phyloP scores from a whole-genome alignment of 371 early-diverging fungal species.

The Paraphysoderma sedebokerense region DNA sequence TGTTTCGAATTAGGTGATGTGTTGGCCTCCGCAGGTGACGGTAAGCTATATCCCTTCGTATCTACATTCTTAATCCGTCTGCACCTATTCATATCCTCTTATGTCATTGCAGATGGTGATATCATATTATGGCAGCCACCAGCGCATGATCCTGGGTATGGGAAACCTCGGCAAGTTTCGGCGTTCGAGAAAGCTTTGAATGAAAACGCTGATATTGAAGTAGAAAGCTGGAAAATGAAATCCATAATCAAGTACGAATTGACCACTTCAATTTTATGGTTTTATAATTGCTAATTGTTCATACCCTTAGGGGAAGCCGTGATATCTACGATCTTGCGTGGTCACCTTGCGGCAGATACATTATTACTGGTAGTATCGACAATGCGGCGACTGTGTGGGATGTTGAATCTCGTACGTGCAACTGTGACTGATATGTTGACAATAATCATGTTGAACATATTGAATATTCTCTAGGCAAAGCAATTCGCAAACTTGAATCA shows the following conservation, averaged over 20 bases:
- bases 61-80: too few relatives aligned
- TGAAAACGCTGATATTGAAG: neutral
- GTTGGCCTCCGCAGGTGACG: slow-evolving; percentile 83
- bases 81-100: neutral
- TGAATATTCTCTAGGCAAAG: neutral
- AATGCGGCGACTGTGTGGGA: slow-evolving; percentile 84
- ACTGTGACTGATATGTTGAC: neutral
- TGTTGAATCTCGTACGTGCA: slow-evolving; percentile 37
- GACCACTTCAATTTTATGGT: neutral
- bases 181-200: neutral
- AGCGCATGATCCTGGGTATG: too few relatives aligned
- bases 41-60: slow-evolving; percentile 15
- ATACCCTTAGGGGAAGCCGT: slow-evolving; percentile 3
- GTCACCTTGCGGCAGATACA: slow-evolving; percentile 75
- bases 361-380: slow-evolving; percentile 83
- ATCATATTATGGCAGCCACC: too few relatives aligned
- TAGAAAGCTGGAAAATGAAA: neutral
- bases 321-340: slow-evolving; percentile 91
- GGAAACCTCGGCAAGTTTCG: too few relatives aligned
- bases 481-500: slow-evolving; percentile 45
- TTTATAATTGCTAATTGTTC: neutral
- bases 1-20: slow-evolving; percentile 33
- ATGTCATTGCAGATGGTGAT: too few relatives aligned
- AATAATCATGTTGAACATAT: neutral
- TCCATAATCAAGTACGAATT: neutral